Evolutionary conservation across 805 yeast genomes (phyloP).

Genomic region (Metschnikowia chrysomelidarum): DNA sequence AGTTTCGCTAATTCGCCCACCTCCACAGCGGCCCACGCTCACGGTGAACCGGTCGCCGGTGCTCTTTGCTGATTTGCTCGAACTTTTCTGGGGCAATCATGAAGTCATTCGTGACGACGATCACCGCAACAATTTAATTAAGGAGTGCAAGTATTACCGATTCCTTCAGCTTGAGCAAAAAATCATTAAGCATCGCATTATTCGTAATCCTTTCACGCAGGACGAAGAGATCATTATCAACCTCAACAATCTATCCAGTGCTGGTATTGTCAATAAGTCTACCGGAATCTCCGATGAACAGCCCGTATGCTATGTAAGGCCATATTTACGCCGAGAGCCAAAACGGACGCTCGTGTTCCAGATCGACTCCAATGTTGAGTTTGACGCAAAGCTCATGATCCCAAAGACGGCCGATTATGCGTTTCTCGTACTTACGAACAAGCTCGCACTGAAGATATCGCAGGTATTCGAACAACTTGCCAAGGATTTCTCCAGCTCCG

Average conservation of each 20-base stretch:
- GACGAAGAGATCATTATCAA: conserved; percentile 58
- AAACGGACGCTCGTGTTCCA: conserved; percentile 32
- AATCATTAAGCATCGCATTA: conserved; percentile 51
- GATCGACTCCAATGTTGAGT: conserved; percentile 24
- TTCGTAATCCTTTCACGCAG: conserved; percentile 48
- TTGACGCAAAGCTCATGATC: conserved; percentile 34
- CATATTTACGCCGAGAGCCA: conserved; percentile 33
- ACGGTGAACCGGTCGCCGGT: conserved; percentile 51
- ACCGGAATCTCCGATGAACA: conserved; percentile 20
- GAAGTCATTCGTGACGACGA: conserved; percentile 47
- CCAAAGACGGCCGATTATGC: conserved; percentile 27
- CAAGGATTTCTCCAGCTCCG: conserved; percentile 19
- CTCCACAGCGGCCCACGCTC: conserved; percentile 63
- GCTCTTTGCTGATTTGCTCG: conserved; percentile 55
- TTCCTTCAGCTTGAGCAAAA: conserved; percentile 73
- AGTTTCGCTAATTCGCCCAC: conserved; percentile 64
- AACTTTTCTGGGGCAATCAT: conserved; percentile 53
- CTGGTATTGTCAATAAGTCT: conserved; percentile 31
- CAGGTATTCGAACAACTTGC: conserved; percentile 25
- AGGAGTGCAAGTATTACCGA: conserved; percentile 76
- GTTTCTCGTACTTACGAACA: conserved; percentile 26
- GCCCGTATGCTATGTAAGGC: conserved; percentile 32
- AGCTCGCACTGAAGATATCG: conserved; percentile 22
- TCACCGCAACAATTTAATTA: conserved; percentile 56
- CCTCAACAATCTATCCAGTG: conserved; percentile 43